A percentile compares a stretch with the other conserved stretches of the same genome.
Evolutionary conservation across 1,139 yeast species (phyloP).

Genomic region (Lodderomyces jiufengensis): DNA sequence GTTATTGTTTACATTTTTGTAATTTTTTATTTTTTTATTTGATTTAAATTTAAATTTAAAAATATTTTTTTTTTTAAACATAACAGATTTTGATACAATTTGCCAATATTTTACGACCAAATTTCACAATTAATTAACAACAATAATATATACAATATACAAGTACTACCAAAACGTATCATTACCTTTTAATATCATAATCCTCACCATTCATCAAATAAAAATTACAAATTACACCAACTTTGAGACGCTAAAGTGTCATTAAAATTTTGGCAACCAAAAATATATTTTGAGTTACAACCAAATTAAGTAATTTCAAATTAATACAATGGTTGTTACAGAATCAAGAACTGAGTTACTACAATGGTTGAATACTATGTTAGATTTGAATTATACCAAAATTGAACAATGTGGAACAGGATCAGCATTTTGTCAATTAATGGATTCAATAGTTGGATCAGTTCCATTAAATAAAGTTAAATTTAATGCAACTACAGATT

Average conservation of each 20-base stretch:
- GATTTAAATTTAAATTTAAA: too few species aligned
- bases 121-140: too few species aligned
- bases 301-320: neutral
- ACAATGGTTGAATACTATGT: conserved; percentile 76
- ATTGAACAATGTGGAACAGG: conserved; percentile 96
- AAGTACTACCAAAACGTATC: too few species aligned
- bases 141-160: too few species aligned
- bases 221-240: neutral
- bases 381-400: conserved; percentile 63
- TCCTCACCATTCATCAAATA: too few species aligned
- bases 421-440: conserved; percentile 87
- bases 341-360: conserved; percentile 82
- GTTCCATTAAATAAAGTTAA: conserved; percentile 78
- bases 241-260: neutral
- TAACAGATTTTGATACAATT: too few species aligned
- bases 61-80: too few species aligned
- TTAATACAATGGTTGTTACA: conserved; percentile 16
- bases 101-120: too few species aligned
- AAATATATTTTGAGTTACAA: neutral
- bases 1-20: too few species aligned
- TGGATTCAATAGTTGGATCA: conserved; percentile 81
- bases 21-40: too few species aligned
- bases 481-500: conserved; percentile 60
- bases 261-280: neutral
- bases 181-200: too few species aligned